Conservation (phyloP, 331 rosid genomes). For the Stylosanthes scabra region DNA sequence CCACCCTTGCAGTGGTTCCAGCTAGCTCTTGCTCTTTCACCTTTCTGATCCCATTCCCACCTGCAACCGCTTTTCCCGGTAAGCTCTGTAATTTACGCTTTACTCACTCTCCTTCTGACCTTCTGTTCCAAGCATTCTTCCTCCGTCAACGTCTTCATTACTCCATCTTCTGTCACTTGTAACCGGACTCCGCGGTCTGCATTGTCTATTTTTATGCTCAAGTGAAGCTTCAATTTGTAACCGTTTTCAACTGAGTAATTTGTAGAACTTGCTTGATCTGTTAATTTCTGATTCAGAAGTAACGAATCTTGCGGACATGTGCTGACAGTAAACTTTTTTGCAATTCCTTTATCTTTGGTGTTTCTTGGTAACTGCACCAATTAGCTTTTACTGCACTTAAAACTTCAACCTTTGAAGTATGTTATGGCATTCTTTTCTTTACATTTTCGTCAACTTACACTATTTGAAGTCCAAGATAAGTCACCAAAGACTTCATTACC, state of each 20-base stretch:
- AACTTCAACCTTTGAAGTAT: not conserved
- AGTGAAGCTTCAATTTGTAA: conserved; percentile 35
- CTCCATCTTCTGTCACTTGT: conserved; percentile 11
- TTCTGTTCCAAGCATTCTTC: conserved; percentile 35
- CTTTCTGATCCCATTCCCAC: conserved; percentile 43
- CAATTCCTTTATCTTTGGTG: not conserved
- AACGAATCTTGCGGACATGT: conserved; percentile 41
- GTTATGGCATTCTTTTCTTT: conserved; percentile 21
- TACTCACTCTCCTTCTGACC: conserved; percentile 25
- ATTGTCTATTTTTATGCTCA: conserved; percentile 29
- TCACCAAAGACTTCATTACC: conserved; percentile 11
- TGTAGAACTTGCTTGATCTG: conserved; percentile 63
- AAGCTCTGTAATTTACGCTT: not conserved
- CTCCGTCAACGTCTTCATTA: not conserved
- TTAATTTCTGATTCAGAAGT: conserved; percentile 22
- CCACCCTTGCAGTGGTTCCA: conserved; percentile 27
- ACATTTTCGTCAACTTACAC: not conserved
- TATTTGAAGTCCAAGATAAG: conserved; percentile 6
- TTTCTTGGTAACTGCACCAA: not conserved
- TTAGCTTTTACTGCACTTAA: conserved; percentile 28
- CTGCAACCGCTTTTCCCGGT: conserved; percentile 38
- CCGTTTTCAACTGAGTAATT: conserved; percentile 20
- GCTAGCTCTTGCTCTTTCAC: conserved; percentile 40
- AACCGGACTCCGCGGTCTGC: conserved; percentile 37
- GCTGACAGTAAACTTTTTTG: not conserved